Evolutionary conservation across 129 eudicot genomes (phyloP), one percentile per base, ranked within the genome.

Genomic region (Artemisia annua): DNA sequence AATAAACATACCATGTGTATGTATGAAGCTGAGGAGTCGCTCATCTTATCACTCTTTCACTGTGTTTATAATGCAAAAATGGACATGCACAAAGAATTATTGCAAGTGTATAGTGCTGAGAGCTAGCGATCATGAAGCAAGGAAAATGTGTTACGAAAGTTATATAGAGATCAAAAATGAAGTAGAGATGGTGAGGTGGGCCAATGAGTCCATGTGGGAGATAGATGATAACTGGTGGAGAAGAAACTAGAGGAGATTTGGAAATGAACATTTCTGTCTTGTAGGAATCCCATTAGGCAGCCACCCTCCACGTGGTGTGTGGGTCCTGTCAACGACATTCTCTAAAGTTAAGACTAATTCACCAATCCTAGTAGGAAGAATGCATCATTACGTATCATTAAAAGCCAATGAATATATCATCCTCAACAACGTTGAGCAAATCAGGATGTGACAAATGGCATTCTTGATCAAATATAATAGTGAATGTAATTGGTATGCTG

Each of bases 181-280:
- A 67, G 69, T 55, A 22, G 75, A 77, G 63, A 66, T 70, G 85
- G 63, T 74, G 70, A 56, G 82, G 81, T 82, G 82, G 90, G 96
- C 67, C 91, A 82, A 60, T 67, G 30, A 65, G 80, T 72, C 85
- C 95, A 90, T 85, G 86, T 90, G 97, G 80, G 84, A 71, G 87
- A 87, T 90, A 77, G 80, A 77, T 26, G 78, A 77, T 87, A 63
- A 87, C 80, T 90, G 97, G 97, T 82, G 83, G 97, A 81, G 94
- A 85, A 63, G 85, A 63, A 81, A 77, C 76, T 83, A 87, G 87
- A 83, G 81, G 78, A 87, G 91, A 90, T 90, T 90, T 87, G 86
- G 80, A 54, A 81, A 72, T 83, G 88, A 86, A 78, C 78, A 84
- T 84, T 73, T 83, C 79, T 89, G 86, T 85, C 82, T 63, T 82